Evolutionary conservation across 306 rosid genomes (phyloP), one percentile per base, ranked within the genome.

Genomic region (Datisca glomerata): DNA sequence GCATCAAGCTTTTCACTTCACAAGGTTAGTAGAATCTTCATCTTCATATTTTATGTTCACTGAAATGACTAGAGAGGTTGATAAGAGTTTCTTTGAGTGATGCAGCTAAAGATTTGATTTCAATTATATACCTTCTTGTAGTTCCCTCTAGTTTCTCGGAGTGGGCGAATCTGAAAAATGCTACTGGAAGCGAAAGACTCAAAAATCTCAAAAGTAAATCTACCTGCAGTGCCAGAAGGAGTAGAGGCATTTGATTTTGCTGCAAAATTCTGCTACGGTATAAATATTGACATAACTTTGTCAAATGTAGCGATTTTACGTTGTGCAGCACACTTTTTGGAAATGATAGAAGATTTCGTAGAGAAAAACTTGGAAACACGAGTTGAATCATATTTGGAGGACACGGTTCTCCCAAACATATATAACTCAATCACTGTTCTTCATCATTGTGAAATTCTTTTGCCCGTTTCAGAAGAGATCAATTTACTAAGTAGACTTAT

Each of bases 141-240:
- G 98, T 91, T 84, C 56, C 98, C 98, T 67, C 70, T 91, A 18
- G 96, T 80, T 71, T 85, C 98, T 41, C 61, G 68, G 45, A 78
- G 98, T 53, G 98, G 98, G 61, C 70, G 79, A 55, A 85, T 91
- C 19, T 66, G 94, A 48, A 91, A 78, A 56, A 38, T 80, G 12
- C 45, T 84, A 66, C 40, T 73, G 70, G 96, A 84, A 59, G 79
- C 76, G n/a, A 91, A 75, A 73, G 98, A 91, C 48, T 66, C 94
- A 0, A 89, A 84, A 41, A 71, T 67, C 24, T 59, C 76, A 1
- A 65, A 85, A 34, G 41, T 85, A 61, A 60, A 64, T 61, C 76
- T 85, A 12, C 29, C 74, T 2, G 32, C 63, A 9, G 71, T 85
- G 60, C 96, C 98, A 1, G 98, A 96, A 2, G 98, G 98, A 23